These are phyloP conservation scores for Neurospora sp. DNA, from an alignment of 495 filamentous ascomycete species.

Conservation along the genomic window DNA sequence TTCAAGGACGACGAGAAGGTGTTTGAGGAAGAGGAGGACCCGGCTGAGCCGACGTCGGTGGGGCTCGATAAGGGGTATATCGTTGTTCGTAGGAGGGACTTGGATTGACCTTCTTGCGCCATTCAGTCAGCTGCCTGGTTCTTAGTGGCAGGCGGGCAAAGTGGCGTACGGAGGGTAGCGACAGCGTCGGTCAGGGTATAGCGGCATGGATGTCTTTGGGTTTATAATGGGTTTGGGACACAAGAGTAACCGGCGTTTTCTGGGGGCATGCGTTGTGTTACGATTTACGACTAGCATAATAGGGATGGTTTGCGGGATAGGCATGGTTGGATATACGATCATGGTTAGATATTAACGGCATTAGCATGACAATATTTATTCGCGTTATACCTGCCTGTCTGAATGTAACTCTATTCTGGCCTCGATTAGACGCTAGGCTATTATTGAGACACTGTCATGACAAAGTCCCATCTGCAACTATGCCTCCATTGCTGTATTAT, in stretches of 20 bases:
- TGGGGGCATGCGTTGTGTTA: neutral
- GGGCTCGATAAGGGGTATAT: slow-evolving; percentile 35
- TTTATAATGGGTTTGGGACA: neutral
- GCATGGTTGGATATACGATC: neutral
- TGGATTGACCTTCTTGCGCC: slow-evolving; percentile 19
- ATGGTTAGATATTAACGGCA: neutral
- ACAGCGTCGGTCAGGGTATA: neutral
- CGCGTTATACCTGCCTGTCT: neutral
- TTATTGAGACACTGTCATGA: neutral
- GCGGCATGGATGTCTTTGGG: neutral
- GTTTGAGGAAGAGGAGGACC: slow-evolving; percentile 33
- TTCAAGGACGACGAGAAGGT: slow-evolving; percentile 26
- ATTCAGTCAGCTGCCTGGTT: neutral
- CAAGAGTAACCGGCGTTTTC: neutral
- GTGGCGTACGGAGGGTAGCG: neutral
- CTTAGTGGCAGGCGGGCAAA: neutral
- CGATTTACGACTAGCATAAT: neutral
- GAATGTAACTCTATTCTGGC: neutral
- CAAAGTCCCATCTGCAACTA: neutral
- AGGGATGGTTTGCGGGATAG: neutral
- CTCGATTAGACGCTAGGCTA: neutral
- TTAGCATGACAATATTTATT: neutral
- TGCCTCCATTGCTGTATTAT: neutral
- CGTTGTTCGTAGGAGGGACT: slow-evolving; percentile 32
- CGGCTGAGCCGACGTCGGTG: slow-evolving; percentile 15